Evolutionary conservation across 1,284 basidiomycete genomes (phyloP).

Genomic region (Tremellales sp.): DNA sequence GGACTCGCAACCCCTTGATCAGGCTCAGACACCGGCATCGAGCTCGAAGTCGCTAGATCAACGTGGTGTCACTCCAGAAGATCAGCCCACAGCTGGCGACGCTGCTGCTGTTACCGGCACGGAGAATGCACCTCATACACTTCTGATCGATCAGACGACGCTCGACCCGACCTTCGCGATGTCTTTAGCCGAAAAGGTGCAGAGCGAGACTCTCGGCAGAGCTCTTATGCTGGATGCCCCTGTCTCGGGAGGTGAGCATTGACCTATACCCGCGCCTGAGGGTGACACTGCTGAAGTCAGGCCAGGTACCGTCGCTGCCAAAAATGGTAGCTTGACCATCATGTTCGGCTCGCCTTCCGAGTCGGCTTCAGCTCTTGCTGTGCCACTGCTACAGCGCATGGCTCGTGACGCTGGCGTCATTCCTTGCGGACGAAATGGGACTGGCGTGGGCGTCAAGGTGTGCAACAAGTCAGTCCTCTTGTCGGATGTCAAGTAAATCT

Average conservation of each 20-base stretch:
- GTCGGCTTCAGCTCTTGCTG: slow-evolving; percentile 25
- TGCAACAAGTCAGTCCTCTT: slow-evolving; percentile 42
- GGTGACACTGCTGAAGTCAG: too few species aligned
- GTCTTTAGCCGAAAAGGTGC: slow-evolving; percentile 30
- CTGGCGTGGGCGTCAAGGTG: slow-evolving; percentile 43
- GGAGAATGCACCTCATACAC: slow-evolving; percentile 22
- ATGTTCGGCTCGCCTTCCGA: slow-evolving; percentile 39
- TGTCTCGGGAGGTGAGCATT: slow-evolving; percentile 37
- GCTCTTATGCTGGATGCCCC: slow-evolving; percentile 43
- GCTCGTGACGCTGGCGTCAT: slow-evolving; percentile 36
- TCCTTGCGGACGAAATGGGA: slow-evolving; percentile 37
- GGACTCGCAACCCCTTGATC: slow-evolving; percentile 3
- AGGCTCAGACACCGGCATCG: background rate
- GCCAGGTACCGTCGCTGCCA: slow-evolving; percentile 36
- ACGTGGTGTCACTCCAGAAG: background rate
- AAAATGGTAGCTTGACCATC: slow-evolving; percentile 37
- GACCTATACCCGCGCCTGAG: background rate
- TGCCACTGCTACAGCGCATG: slow-evolving; percentile 39
- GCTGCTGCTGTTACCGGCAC: background rate
- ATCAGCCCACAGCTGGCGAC: background rate
- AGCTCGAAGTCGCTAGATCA: too few species aligned
- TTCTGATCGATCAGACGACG: slow-evolving; percentile 46
- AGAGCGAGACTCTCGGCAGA: slow-evolving; percentile 19
- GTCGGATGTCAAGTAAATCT: background rate
- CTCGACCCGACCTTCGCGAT: slow-evolving; percentile 41